phyloP scores from a whole-genome alignment of 345 rosid genomes.

The Aurinia saxatilis region DNA sequence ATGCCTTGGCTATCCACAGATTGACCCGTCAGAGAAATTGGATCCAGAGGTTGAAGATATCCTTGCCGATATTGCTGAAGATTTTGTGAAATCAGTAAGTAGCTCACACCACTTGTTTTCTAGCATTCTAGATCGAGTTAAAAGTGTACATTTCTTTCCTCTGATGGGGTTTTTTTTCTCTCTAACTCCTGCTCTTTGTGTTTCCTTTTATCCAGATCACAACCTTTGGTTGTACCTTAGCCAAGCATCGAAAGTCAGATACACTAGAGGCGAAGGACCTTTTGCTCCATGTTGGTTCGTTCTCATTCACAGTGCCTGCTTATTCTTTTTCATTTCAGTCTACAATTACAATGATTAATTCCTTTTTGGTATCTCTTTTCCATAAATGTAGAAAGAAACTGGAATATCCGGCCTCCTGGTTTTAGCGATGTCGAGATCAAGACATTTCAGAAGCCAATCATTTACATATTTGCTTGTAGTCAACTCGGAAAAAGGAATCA shows the following conservation, averaged over 20 bases:
- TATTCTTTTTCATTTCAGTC: conserved; percentile 1
- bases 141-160: too few species aligned
- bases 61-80: conserved; percentile 92
- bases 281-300: conserved; percentile 89
- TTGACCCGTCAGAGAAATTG: conserved; percentile 85
- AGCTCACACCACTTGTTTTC: conserved; percentile 10
- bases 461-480: not conserved
- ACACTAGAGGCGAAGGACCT: conserved; percentile 94
- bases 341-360: not conserved
- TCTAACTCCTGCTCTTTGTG: conserved; percentile 10
- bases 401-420: conserved; percentile 92
- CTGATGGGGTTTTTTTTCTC: too few species aligned
- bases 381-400: conserved; percentile 65
- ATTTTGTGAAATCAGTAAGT: conserved; percentile 90
- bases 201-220: conserved; percentile 52
- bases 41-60: conserved; percentile 93
- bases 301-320: conserved; percentile 7
- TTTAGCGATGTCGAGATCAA: conserved; percentile 83
- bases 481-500: not conserved
- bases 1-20: conserved; percentile 35
- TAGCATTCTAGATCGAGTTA: too few species aligned
- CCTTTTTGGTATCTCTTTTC: conserved; percentile 7
- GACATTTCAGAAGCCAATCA: conserved; percentile 57
- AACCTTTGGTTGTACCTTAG: conserved; percentile 90
- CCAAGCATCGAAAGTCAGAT: conserved; percentile 92